phyloP scores from a whole-genome alignment of 2,329 filamentous ascomycete species.

The Cladorrhinum sp. region DNA sequence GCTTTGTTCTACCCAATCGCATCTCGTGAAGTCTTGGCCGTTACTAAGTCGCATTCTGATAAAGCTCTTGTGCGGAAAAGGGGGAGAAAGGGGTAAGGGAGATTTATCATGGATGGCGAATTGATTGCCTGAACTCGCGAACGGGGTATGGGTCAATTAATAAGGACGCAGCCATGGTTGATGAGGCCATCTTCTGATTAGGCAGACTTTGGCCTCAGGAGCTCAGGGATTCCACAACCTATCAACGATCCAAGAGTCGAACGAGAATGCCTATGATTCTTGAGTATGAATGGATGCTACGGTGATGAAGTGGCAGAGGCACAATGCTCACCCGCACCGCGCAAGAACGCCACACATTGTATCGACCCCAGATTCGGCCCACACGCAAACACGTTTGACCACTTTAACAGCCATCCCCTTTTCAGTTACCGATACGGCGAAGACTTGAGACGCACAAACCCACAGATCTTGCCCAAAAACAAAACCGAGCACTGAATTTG shows the following conservation, averaged over 20 bases:
- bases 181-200: neutral
- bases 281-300: neutral
- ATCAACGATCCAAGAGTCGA: neutral
- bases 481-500: no score
- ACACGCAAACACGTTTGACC: neutral
- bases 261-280: neutral
- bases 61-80: no score
- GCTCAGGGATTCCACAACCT: neutral
- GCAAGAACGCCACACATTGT: neutral
- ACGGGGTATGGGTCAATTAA: neutral
- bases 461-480: no score
- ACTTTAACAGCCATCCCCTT: neutral
- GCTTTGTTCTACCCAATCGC: neutral
- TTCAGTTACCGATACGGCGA: neutral
- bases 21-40: no score
- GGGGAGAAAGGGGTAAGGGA: no score
- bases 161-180: neutral
- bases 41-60: no score
- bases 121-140: neutral
- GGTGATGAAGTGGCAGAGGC: neutral
- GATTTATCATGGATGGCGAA: neutral
- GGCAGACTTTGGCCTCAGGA: neutral
- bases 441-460: neutral
- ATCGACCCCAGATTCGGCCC: neutral
- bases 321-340: neutral